phyloP scores from a whole-genome alignment of 257 asterid genomes.

The Verbascum thapsus region DNA sequence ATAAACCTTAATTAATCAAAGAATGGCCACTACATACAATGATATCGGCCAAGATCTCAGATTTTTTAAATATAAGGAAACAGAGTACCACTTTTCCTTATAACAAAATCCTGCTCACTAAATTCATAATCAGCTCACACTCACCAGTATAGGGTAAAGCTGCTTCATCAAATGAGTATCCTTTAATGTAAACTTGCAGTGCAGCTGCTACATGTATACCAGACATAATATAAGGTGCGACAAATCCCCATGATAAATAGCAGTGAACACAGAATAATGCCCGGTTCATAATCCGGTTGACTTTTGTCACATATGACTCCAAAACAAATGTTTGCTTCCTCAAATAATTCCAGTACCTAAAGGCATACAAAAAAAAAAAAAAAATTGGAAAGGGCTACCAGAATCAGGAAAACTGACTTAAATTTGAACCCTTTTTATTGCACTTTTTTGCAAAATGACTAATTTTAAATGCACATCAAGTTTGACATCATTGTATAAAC shows the following conservation, averaged over 20 bases:
- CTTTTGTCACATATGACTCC: slow-evolving; percentile 82
- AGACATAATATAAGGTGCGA: slow-evolving; percentile 76
- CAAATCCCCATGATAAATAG: slow-evolving; percentile 97
- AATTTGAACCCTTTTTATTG: neutral
- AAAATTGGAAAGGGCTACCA: slow-evolving; percentile 21
- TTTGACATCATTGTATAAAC: slow-evolving; percentile 42
- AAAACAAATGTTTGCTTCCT: slow-evolving; percentile 98
- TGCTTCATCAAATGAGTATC: slow-evolving; percentile 55
- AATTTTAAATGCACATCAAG: slow-evolving; percentile 12
- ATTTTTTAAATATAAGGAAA: too few species aligned
- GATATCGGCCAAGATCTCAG: too few species aligned
- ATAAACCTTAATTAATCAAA: too few species aligned
- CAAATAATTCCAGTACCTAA: slow-evolving; percentile 97
- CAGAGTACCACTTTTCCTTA: neutral
- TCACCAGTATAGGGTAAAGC: slow-evolving; percentile 65
- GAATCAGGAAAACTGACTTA: slow-evolving; percentile 24
- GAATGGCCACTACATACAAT: too few species aligned
- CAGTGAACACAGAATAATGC: slow-evolving; percentile 85
- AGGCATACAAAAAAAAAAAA: slow-evolving; percentile 23
- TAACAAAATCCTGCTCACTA: slow-evolving; percentile 7
- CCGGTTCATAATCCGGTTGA: slow-evolving; percentile 95
- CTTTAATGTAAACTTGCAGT: slow-evolving; percentile 55
- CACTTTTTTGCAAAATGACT: too few species aligned
- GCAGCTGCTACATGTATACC: slow-evolving; percentile 78
- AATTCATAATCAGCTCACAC: slow-evolving; percentile 29